Evolutionary conservation across 2,329 filamentous ascomycete genomes (phyloP), one percentile per base, ranked within the genome.

Genomic region (Akanthomyces uredinophilus): DNA sequence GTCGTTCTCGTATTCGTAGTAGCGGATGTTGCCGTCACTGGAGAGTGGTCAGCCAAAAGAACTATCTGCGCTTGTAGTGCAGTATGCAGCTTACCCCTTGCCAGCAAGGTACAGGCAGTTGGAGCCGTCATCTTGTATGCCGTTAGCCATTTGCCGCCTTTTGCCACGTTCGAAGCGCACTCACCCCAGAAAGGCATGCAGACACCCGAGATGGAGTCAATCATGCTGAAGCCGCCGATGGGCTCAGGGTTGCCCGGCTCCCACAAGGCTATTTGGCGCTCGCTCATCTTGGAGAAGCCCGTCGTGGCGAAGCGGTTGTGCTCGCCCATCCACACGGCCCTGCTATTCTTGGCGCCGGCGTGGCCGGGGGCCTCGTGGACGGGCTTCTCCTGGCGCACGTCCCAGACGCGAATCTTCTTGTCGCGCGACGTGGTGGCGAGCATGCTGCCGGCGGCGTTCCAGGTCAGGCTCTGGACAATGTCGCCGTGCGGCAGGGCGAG

Each of bases 341-440:
- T 89, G 78, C 94, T 97, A 82, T 96, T 98, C 85, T 99, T 99
- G 68, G 95, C 95, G 62, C 95, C 95, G 35, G 87, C 84, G 75
- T 99, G 95, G 65, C 95, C 95, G 5, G 87, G 79, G 16, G 88
- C 87, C 73, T 97, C 93, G 71, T 96, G 90, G 5, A 89, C 90
- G 16, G 93, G 86, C 76, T 85, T 89, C 78, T 98, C 90, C 80
- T 97, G 93, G 72, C 95, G 89, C 63, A 94, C 92, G 81, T 99
- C 95, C 95, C 95, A 99, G 66, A 98, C 88, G 64, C 95, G 89
- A 66, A 99, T 83, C 81, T 96, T 97, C 88, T 99, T 99, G 84
- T 99, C 95, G 71, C 95, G 87, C 65, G 92, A 96, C 10, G 95
- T 98, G 8, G 95, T 98, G 54, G 90, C 93, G 64, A 99, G 79